phyloP scores from a whole-genome alignment of 2,329 filamentous ascomycete species.

The Macrophomina tecta region DNA sequence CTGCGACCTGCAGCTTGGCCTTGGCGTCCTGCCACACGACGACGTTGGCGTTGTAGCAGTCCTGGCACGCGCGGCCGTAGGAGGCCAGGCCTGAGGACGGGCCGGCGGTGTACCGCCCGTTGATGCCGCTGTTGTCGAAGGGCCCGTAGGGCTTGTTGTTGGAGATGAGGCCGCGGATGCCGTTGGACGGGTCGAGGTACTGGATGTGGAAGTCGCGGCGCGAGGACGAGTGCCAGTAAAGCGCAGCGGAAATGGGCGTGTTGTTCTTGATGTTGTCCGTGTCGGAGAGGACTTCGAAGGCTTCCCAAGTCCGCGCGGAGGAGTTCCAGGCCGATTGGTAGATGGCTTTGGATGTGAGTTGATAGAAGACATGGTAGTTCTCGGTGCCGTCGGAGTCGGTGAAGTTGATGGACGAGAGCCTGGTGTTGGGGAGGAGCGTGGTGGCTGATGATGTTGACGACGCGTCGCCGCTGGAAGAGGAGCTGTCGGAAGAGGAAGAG shows the following conservation, averaged over 20 bases:
- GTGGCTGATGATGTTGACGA: neutral
- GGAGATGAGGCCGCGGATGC: neutral
- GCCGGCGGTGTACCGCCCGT: neutral
- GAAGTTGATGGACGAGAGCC: slow-evolving; percentile 5
- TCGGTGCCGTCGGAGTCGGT: slow-evolving; percentile 8
- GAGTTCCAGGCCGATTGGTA: slow-evolving; percentile 17
- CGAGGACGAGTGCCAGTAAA: neutral
- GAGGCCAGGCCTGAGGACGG: neutral
- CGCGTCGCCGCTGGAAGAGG: neutral
- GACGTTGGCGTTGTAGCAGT: slow-evolving; percentile 2
- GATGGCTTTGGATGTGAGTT: neutral
- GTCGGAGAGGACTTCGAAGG: neutral
- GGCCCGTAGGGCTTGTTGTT: neutral
- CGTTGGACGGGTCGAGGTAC: neutral
- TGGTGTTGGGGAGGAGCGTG: slow-evolving; percentile 1
- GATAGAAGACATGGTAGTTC: slow-evolving; percentile 15
- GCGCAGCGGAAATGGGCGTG: neutral
- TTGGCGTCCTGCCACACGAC: neutral
- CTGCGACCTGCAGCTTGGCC: neutral
- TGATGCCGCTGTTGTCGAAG: neutral
- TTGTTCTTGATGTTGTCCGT: slow-evolving; percentile 4
- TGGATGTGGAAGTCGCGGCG: slow-evolving; percentile 14
- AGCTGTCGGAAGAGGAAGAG: neutral
- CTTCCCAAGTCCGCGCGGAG: neutral
- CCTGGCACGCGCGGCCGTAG: slow-evolving; percentile 11